Evolutionary conservation across 2,329 filamentous ascomycete genomes (phyloP).

Genomic region (Aspergillus nomiae): DNA sequence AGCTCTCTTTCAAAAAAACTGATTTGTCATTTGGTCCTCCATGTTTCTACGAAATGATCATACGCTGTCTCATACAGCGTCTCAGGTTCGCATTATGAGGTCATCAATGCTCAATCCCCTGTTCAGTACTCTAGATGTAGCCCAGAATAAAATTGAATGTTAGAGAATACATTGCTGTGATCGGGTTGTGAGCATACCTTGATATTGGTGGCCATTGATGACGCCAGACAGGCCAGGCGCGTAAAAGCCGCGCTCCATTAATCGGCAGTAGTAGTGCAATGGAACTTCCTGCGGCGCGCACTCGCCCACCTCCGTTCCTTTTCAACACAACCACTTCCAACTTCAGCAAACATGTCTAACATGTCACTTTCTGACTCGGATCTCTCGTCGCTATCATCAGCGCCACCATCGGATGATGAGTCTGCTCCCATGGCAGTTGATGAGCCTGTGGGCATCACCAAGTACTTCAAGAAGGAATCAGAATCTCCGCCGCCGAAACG

Average conservation of each 20-base stretch:
- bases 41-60: background rate
- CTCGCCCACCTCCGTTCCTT: slow-evolving; percentile 17
- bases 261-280: slow-evolving; percentile 27
- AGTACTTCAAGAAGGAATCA: slow-evolving; percentile 51
- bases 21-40: background rate
- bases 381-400: slow-evolving; percentile 60
- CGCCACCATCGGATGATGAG: slow-evolving; percentile 63
- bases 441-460: slow-evolving; percentile 45
- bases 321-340: slow-evolving; percentile 25
- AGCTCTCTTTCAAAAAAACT: background rate
- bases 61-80: background rate
- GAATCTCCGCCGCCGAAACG: slow-evolving; percentile 72
- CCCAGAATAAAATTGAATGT: slow-evolving; percentile 3
- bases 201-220: slow-evolving; percentile 26
- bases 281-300: slow-evolving; percentile 29
- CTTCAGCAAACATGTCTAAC: slow-evolving; percentile 35
- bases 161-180: slow-evolving; percentile 9
- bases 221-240: slow-evolving; percentile 30
- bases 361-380: slow-evolving; percentile 59
- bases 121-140: slow-evolving; percentile 5
- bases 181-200: slow-evolving; percentile 22
- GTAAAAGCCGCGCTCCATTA: slow-evolving; percentile 36
- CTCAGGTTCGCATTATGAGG: background rate
- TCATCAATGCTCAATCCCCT: background rate
- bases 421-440: slow-evolving; percentile 42